Evolutionary conservation across 2,329 filamentous ascomycete genomes (phyloP), one percentile per base, ranked within the genome.

Genomic region (Dendrostoma leiphaemia): DNA sequence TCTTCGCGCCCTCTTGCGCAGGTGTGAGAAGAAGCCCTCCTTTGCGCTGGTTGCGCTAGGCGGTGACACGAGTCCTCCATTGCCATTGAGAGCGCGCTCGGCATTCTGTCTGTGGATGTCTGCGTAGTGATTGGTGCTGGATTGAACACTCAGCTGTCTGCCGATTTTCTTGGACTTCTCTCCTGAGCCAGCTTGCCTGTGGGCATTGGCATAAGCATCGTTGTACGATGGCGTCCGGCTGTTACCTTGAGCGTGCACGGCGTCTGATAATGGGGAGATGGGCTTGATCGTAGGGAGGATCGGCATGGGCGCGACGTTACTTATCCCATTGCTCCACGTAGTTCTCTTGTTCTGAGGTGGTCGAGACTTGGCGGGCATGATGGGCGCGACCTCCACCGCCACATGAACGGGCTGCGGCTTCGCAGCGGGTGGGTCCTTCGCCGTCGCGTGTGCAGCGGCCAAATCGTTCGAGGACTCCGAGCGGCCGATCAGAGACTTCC

Each of bases 21-120:
- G 80, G 68, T 99, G 94, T 1, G 94, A 97, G 74, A 99, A 99
- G 77, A 99, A 99, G 71, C 94, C 91, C 70, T 99, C 94, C 67
- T 95, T 95, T n/a, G n/a, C n/a, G n/a, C 53, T 91, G 89, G 17
- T n/a, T n/a, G 83, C 89, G 63, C 82, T 86, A 0, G 87, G 85
- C 4, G 91, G 90, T 6, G 91, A 94, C 15, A 82, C 85, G 23
- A 92, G 76, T 21, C 86, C 89, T 31, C 81, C 82, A 64, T 88
- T 86, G 50, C 92, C 94, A 67, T 91, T 97, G 43, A 97, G 79
- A 34, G 91, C 91, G 59, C 90, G 83, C 71, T 97, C 93, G 13
- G 93, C 91, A 71, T 97, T 91, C 72, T 93, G 90, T 52, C 93
- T 83, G 68, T 96, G 91, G 61, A 90, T 76, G 65, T 97, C 92